phyloP scores from a whole-genome alignment of 805 yeast genomes.

The Wickerhamiella nectarea region DNA sequence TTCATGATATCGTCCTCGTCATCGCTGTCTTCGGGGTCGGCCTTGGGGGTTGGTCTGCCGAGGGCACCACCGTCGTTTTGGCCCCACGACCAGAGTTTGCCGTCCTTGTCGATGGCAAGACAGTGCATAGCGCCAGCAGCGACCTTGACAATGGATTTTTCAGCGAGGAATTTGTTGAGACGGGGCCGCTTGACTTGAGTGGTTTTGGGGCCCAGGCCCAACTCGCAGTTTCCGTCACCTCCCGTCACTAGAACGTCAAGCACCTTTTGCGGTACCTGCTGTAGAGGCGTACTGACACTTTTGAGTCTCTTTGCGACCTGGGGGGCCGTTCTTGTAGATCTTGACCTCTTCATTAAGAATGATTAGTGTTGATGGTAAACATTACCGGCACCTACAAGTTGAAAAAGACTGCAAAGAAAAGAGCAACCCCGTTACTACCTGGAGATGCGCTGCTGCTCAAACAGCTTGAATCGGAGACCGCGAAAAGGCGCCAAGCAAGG shows the following conservation, averaged over 20 bases:
- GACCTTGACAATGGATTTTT: conserved; percentile 63
- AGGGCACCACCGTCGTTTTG: conserved; percentile 83
- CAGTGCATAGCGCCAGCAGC: conserved; percentile 97
- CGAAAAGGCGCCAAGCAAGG: conserved; percentile 12
- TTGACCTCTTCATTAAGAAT: conserved; percentile 1
- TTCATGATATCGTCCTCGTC: conserved; percentile 65
- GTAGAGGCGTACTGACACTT: not conserved
- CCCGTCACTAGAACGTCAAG: conserved; percentile 90
- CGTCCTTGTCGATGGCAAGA: conserved; percentile 61
- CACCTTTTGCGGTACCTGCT: conserved; percentile 4
- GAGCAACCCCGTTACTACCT: conserved; percentile 16
- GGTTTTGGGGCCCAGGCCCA: conserved; percentile 92
- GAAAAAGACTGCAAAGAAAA: conserved; percentile 7
- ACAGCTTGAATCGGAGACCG: conserved; percentile 19
- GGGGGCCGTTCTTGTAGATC: conserved; percentile 5
- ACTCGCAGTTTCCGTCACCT: conserved; percentile 91
- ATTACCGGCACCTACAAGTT: conserved; percentile 12
- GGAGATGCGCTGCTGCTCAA: conserved; percentile 16
- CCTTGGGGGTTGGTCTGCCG: conserved; percentile 70
- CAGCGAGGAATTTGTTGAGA: conserved; percentile 60
- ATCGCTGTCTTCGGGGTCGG: conserved; percentile 50
- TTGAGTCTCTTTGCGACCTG: not conserved
- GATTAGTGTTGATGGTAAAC: not conserved
- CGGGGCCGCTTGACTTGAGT: conserved; percentile 95
- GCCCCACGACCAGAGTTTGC: conserved; percentile 97